These are phyloP conservation scores for Emmonsiellopsis sp. DNA, from an alignment of 2,329 filamentous ascomycete species.

Conservation along the genomic window DNA sequence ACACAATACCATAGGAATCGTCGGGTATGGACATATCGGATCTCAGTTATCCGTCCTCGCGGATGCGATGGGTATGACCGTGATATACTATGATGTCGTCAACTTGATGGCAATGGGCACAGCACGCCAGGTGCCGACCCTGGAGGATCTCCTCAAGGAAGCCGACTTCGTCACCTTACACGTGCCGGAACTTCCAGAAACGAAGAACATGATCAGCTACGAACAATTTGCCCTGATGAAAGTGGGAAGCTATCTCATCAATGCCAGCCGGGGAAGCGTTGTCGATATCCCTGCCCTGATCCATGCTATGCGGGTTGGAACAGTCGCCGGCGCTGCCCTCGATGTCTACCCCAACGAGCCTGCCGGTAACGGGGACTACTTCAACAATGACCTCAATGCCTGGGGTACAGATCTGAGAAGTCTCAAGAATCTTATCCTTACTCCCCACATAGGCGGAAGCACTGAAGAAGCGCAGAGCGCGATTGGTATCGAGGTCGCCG, in stretches of 20 bases:
- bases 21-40: slow-evolving; percentile 96
- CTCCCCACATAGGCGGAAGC: slow-evolving; percentile 93
- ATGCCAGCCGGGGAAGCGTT: slow-evolving; percentile 86
- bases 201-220: slow-evolving; percentile 80
- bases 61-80: slow-evolving; percentile 95
- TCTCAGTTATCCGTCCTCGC: slow-evolving; percentile 91
- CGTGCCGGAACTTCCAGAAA: slow-evolving; percentile 88
- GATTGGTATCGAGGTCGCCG: slow-evolving; percentile 86
- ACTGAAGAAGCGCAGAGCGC: slow-evolving; percentile 96
- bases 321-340: slow-evolving; percentile 86
- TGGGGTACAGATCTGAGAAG: slow-evolving; percentile 80
- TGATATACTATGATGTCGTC: slow-evolving; percentile 93
- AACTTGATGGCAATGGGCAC: slow-evolving; percentile 93
- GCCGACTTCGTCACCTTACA: slow-evolving; percentile 93
- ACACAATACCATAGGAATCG: slow-evolving; percentile 52
- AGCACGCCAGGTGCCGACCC: slow-evolving; percentile 67
- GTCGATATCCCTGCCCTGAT: slow-evolving; percentile 91
- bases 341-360: slow-evolving; percentile 96
- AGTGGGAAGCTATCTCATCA: slow-evolving; percentile 85
- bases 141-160: slow-evolving; percentile 66
- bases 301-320: slow-evolving; percentile 74
- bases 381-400: slow-evolving; percentile 69
- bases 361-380: slow-evolving; percentile 88
- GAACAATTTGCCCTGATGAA: slow-evolving; percentile 82
- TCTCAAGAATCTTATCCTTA: slow-evolving; percentile 87